A percentile compares a stretch with the other conserved stretches of the same genome.
These are phyloP conservation scores for Picea mariana DNA, from an alignment of 83 land plant genomes.

Conservation along the genomic window DNA sequence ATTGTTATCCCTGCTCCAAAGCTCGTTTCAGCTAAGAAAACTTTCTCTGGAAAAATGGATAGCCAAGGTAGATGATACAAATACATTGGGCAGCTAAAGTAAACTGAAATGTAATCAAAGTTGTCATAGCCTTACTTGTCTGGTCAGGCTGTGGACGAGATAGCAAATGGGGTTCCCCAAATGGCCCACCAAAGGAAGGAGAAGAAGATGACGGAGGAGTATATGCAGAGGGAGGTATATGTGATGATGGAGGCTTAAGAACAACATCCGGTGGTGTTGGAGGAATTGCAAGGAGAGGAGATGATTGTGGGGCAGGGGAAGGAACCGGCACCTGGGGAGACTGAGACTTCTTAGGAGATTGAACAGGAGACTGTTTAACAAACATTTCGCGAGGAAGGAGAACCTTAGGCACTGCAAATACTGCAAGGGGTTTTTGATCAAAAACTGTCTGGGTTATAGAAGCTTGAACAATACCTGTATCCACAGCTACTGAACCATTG, in stretches of 20 bases:
- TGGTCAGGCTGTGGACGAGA: neutral
- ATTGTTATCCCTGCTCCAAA: too few species aligned
- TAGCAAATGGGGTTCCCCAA: neutral
- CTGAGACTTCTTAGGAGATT: neutral
- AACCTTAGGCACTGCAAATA: slow-evolving; percentile 72
- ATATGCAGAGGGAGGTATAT: neutral
- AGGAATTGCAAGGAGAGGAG: slow-evolving; percentile 9
- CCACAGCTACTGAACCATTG: slow-evolving; percentile 62
- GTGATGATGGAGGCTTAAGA: too few species aligned
- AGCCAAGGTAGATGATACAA: slow-evolving; percentile 11
- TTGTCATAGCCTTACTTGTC: neutral
- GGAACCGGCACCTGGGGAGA: slow-evolving; percentile 11
- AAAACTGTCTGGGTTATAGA: slow-evolving; percentile 63
- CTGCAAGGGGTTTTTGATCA: slow-evolving; percentile 74
- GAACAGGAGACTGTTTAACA: slow-evolving; percentile 15
- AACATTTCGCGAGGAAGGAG: slow-evolving; percentile 68
- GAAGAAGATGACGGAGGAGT: neutral
- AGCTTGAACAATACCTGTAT: slow-evolving; percentile 68
- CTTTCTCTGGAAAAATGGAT: slow-evolving; percentile 1
- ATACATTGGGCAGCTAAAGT: neutral
- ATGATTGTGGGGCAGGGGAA: slow-evolving; percentile 14
- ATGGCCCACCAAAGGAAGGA: neutral
- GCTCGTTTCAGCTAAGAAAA: too few species aligned
- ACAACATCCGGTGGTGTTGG: neutral
- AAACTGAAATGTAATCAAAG: neutral